Conservation (phyloP, 2,329 filamentous ascomycete genomes). For the Epichloe sibirici region DNA sequence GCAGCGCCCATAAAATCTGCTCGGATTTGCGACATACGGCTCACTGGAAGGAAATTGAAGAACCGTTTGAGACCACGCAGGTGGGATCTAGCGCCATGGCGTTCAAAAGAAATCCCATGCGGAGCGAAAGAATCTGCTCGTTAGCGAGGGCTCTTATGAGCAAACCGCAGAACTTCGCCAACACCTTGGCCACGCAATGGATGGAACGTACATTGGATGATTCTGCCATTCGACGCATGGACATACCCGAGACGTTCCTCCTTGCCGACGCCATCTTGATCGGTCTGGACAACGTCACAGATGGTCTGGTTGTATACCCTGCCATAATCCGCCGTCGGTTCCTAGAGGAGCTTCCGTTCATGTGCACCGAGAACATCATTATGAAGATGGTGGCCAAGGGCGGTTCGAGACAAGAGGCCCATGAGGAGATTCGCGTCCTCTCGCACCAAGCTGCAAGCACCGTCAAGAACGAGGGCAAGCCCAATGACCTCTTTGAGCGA, state of each 20-base stretch:
- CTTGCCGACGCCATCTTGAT: slow-evolving; percentile 57
- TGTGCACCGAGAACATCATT: slow-evolving; percentile 57
- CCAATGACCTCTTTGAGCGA: slow-evolving; percentile 71
- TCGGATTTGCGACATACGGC: slow-evolving; percentile 50
- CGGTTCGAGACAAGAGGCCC: slow-evolving; percentile 64
- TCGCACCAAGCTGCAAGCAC: slow-evolving; percentile 61
- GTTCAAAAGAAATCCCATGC: slow-evolving; percentile 11
- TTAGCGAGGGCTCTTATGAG: slow-evolving; percentile 29
- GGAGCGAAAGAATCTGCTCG: slow-evolving; percentile 8
- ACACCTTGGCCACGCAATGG: slow-evolving; percentile 22
- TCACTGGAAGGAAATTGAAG: slow-evolving; percentile 76
- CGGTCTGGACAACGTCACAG: slow-evolving; percentile 53
- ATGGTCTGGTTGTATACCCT: slow-evolving; percentile 69
- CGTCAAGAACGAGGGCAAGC: slow-evolving; percentile 46
- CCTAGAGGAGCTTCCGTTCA: slow-evolving; percentile 73
- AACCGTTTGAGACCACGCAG: slow-evolving; percentile 70
- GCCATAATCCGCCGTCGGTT: slow-evolving; percentile 55
- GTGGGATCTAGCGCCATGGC: slow-evolving; percentile 46
- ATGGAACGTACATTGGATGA: slow-evolving; percentile 69
- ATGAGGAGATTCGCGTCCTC: slow-evolving; percentile 78
- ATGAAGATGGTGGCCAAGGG: slow-evolving; percentile 67
- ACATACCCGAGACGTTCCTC: slow-evolving; percentile 55
- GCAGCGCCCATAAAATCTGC: slow-evolving; percentile 60
- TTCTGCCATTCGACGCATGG: slow-evolving; percentile 52
- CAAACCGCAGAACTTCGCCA: slow-evolving; percentile 21